Evolutionary conservation across 2,329 filamentous ascomycete species (phyloP).

Genomic region (Fusarium nygamai): DNA sequence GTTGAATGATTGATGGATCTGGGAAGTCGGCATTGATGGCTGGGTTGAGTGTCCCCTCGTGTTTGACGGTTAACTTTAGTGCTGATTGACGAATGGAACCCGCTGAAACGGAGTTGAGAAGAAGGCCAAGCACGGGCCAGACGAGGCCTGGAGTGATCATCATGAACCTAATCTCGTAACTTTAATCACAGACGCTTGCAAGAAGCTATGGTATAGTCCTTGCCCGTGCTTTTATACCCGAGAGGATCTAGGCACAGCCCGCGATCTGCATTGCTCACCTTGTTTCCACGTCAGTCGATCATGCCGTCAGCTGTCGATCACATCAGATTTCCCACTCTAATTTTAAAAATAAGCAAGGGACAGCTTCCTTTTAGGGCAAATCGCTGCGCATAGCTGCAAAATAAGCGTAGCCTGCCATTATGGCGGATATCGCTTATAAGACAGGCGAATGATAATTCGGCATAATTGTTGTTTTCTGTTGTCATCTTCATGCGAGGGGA

Average conservation of each 20-base stretch:
- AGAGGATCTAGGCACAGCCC: background rate
- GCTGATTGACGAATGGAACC: background rate
- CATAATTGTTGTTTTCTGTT: background rate
- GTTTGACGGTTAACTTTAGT: conserved; percentile 3
- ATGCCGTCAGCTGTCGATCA: background rate
- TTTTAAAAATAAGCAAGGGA: background rate
- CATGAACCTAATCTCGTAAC: background rate
- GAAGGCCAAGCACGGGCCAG: background rate
- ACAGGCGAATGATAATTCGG: background rate
- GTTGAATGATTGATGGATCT: conserved; percentile 6
- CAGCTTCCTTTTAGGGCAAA: background rate
- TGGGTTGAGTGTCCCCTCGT: background rate
- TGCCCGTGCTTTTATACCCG: background rate
- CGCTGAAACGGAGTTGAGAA: background rate
- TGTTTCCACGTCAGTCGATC: background rate
- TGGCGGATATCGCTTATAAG: background rate
- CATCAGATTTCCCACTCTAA: background rate
- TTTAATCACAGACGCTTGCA: rapidly evolving
- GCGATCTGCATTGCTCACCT: background rate
- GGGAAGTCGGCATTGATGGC: conserved; percentile 14
- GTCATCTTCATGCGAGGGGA: background rate
- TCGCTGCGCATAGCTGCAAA: background rate
- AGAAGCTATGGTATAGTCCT: rapidly evolving
- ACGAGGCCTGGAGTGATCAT: background rate
- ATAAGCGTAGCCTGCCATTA: background rate